Percentiles rank a stretch among this genome's conserved stretches.
Evolutionary conservation across 192 early-diverging fungal species (phyloP).

Genomic region (Gaertneriomyces semiglobifer): DNA sequence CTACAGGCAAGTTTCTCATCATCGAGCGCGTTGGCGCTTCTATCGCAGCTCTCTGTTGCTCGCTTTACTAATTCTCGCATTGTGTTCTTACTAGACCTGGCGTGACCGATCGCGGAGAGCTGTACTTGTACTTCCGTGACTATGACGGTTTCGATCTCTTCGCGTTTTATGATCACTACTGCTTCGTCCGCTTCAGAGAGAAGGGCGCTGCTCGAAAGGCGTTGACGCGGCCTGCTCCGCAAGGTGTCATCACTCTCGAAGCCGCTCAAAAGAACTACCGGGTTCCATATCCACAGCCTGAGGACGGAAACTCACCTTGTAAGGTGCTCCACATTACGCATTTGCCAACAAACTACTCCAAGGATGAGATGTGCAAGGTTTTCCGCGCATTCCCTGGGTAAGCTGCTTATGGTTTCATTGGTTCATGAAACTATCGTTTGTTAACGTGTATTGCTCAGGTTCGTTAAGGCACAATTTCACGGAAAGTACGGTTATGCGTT

Average conservation of each 20-base stretch:
- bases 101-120: slow-evolving; percentile 32
- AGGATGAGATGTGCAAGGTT: slow-evolving; percentile 34
- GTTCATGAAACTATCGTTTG: neutral
- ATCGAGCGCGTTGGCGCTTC: neutral
- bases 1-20: slow-evolving; percentile 12
- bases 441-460: slow-evolving; percentile 10
- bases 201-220: slow-evolving; percentile 14
- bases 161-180: slow-evolving; percentile 37
- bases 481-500: slow-evolving; percentile 39
- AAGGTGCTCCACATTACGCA: slow-evolving; percentile 34
- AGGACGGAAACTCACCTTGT: slow-evolving; percentile 25
- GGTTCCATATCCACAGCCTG: slow-evolving; percentile 37
- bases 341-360: slow-evolving; percentile 36
- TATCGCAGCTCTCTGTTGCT: neutral
- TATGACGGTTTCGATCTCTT: slow-evolving; percentile 35
- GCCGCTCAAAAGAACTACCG: slow-evolving; percentile 29
- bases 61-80: neutral
- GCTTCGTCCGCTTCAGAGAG: slow-evolving; percentile 32
- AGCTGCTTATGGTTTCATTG: neutral
- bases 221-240: slow-evolving; percentile 11
- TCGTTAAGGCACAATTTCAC: slow-evolving; percentile 30
- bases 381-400: slow-evolving; percentile 32
- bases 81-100: slow-evolving; percentile 13
- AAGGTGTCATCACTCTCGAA: slow-evolving; percentile 30
- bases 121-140: slow-evolving; percentile 32